phyloP scores from a whole-genome alignment of 768 basidiomycete species.

The Rhodocollybia butyracea region DNA sequence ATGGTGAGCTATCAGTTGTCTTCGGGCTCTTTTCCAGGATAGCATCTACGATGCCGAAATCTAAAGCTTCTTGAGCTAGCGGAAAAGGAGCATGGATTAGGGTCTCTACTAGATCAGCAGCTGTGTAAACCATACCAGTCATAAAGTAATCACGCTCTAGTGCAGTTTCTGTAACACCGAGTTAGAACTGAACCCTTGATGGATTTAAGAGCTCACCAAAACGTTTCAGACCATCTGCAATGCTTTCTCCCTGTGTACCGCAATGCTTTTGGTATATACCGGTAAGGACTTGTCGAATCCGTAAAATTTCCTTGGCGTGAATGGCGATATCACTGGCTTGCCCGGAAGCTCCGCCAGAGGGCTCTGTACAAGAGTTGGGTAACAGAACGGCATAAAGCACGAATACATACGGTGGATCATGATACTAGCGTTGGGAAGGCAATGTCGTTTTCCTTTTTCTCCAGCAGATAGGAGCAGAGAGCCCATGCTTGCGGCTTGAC shows the following conservation, averaged over 20 bases:
- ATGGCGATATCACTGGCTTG: conserved; percentile 98
- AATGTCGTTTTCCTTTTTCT: conserved; percentile 87
- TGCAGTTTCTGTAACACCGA: conserved; percentile 61
- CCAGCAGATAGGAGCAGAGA: conserved; percentile 90
- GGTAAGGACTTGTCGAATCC: conserved; percentile 80
- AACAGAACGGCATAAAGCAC: conserved; percentile 10
- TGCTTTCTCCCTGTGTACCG: conserved; percentile 57
- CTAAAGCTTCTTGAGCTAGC: conserved; percentile 79
- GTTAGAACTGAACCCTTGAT: conserved; percentile 10
- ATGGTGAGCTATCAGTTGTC: conserved; percentile 22
- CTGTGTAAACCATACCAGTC: conserved; percentile 58
- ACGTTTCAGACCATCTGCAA: conserved; percentile 61
- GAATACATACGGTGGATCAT: conserved; percentile 91
- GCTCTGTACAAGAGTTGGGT: conserved; percentile 54
- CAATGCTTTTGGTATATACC: conserved; percentile 90
- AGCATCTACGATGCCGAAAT: conserved; percentile 92
- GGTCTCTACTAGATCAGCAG: conserved; percentile 16
- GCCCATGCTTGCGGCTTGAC: conserved; percentile 96
- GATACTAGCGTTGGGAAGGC: conserved; percentile 89
- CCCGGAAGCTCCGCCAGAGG: conserved; percentile 93
- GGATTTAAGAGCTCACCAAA: conserved; percentile 57
- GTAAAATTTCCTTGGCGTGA: conserved; percentile 93
- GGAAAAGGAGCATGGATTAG: conserved; percentile 16
- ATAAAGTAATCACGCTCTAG: conserved; percentile 95
- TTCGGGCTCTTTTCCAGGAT: conserved; percentile 78